Evolutionary conservation across 1,139 yeast species (phyloP).

Genomic region (Candida sp.): DNA sequence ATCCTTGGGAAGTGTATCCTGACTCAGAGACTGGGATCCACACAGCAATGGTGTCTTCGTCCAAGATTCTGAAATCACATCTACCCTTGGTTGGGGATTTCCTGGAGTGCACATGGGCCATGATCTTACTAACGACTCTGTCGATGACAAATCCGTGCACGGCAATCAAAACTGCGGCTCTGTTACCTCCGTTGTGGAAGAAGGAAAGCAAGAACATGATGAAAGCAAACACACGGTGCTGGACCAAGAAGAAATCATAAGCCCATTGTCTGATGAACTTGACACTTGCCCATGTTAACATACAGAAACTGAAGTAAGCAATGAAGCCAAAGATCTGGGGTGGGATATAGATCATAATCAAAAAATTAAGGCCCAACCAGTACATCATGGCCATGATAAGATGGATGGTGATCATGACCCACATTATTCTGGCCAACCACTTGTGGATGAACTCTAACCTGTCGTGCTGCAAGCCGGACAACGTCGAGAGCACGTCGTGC

Average conservation of each 20-base stretch:
- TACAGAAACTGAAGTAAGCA: conserved; percentile 40
- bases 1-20: conserved; percentile 15
- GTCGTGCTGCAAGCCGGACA: conserved; percentile 49
- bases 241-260: conserved; percentile 49
- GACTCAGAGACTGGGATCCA: conserved; percentile 34
- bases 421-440: conserved; percentile 49
- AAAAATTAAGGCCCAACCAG: conserved; percentile 45
- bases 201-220: conserved; percentile 47
- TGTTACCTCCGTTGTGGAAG: conserved; percentile 44
- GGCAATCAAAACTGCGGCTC: conserved; percentile 40
- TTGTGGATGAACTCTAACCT: conserved; percentile 43
- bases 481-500: conserved; percentile 39
- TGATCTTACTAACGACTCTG: conserved; percentile 34
- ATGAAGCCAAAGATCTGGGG: conserved; percentile 59
- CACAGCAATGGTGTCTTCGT: conserved; percentile 42
- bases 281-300: conserved; percentile 42
- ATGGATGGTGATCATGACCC: conserved; percentile 43
- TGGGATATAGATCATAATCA: conserved; percentile 50
- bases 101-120: conserved; percentile 33
- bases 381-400: conserved; percentile 33
- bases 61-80: conserved; percentile 41
- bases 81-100: conserved; percentile 43
- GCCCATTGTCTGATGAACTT: conserved; percentile 42
- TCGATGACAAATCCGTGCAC: conserved; percentile 51
- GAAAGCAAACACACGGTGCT: conserved; percentile 46